Evolutionary conservation across 768 basidiomycete species (phyloP), one percentile per base, ranked within the genome.

Genomic region (Phaeolepiota aurea): DNA sequence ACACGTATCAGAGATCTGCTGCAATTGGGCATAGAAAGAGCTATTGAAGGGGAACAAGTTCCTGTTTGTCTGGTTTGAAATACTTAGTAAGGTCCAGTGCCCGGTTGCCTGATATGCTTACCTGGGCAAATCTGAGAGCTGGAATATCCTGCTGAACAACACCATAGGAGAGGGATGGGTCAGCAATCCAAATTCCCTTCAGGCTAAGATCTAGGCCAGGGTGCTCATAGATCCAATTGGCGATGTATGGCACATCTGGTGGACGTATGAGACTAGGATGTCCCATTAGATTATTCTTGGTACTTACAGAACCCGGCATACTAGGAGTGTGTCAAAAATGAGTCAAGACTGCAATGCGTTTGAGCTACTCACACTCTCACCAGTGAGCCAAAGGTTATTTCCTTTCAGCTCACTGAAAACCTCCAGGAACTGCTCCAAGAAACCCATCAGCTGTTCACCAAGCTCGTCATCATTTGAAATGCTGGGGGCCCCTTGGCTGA

Each of bases 341-440:
- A 19, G 28, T 20, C 14, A 18, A 14, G 28, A n/a, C 28, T 30
- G 12, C 9, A 18, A 20, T n/a, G 2, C 7, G 42, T 7, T 5
- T 35, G 13, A 21, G 15, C n/a, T 12, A 45, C 77, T 63, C 50
- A 82, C 80, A 52, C 81, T 82, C 62, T 83, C 80, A 22, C 82
- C 81, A 1, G 75, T 60, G 1, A 82, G 48, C 58, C 72, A 84
- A 1, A 82, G 61, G 23, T 81, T 76, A 54, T 76, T 81, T 23
- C 79, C 81, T 53, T 82, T 80, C 18, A 84, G 56, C 50, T 84
- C 81, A 1, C 54, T 54, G 55, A 84, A 84, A 1, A 83, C 70
- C 30, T 79, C 67, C 5, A 83, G 60, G 52, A 83, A 83, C 50
- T 83, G 82, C 38, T 71, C 68, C 43, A 83, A 46, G 52, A 83